phyloP scores from a whole-genome alignment of 768 basidiomycete species.

The Auriscalpium orientale region DNA sequence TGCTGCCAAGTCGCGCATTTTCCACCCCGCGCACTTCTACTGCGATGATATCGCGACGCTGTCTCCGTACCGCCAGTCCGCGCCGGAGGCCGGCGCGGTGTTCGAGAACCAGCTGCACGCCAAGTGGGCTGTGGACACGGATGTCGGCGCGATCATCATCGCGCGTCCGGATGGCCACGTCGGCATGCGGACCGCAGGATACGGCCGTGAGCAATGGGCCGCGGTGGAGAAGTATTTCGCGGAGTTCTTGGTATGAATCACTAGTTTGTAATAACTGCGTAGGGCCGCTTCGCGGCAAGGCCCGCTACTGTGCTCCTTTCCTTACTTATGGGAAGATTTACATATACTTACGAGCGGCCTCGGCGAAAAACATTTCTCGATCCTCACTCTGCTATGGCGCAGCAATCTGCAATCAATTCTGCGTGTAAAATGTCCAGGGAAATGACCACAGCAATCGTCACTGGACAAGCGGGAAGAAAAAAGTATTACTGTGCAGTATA shows the following conservation, averaged over 20 bases:
- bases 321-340: too few relatives aligned
- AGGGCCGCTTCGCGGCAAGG: too few relatives aligned
- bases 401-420: too few relatives aligned
- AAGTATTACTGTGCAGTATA: too few relatives aligned
- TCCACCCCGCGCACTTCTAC: constrained; percentile 5
- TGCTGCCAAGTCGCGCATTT: not conserved
- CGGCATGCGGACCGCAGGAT: not conserved
- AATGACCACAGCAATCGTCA: too few relatives aligned
- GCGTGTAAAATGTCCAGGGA: too few relatives aligned
- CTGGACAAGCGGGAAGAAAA: too few relatives aligned
- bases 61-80: constrained; percentile 2
- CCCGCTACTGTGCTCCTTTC: too few relatives aligned
- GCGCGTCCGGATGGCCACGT: constrained; percentile 6
- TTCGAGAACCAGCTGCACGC: constrained; percentile 2
- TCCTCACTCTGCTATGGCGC: too few relatives aligned
- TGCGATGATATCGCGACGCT: constrained; percentile 5
- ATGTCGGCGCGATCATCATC: constrained; percentile 3
- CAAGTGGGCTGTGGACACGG: constrained; percentile 4
- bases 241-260: constrained; percentile 1
- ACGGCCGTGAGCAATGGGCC: not conserved
- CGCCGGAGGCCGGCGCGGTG: constrained; percentile 4
- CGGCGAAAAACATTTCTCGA: too few relatives aligned
- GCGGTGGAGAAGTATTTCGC: constrained; percentile 3
- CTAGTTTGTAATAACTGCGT: not conserved
- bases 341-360: too few relatives aligned